Evolutionary conservation across 768 basidiomycete genomes (phyloP).

Genomic region (Amanita rubescens): DNA sequence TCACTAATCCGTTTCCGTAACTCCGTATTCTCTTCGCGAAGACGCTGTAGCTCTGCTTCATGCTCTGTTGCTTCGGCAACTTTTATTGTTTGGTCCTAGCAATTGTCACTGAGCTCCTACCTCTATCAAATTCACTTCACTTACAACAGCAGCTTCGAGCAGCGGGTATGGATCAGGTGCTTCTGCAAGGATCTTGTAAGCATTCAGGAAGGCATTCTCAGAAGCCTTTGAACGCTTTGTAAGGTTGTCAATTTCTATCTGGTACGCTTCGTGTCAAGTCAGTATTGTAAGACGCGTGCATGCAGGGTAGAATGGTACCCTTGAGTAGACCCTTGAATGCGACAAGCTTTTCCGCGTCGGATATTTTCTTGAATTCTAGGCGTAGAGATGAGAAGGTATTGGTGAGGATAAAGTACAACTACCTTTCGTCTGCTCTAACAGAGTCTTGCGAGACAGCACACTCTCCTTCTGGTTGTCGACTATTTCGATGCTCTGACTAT

Average conservation of each 20-base stretch:
- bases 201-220: constrained; percentile 93
- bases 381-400: not conserved
- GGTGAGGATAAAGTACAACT: constrained; percentile 4
- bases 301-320: constrained; percentile 32
- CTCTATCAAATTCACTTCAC: constrained; percentile 1
- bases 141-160: constrained; percentile 87
- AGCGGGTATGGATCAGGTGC: constrained; percentile 97
- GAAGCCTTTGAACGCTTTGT: constrained; percentile 88
- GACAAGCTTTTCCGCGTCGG: constrained; percentile 81
- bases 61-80: constrained; percentile 74
- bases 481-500: constrained; percentile 87
- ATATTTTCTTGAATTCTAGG: constrained; percentile 91
- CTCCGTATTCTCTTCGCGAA: constrained; percentile 79
- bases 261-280: constrained; percentile 58
- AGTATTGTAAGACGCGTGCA: not conserved
- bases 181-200: constrained; percentile 94
- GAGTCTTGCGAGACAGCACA: constrained; percentile 83
- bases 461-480: constrained; percentile 99
- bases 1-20: constrained; percentile 68
- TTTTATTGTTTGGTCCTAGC: constrained; percentile 89
- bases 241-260: constrained; percentile 91
- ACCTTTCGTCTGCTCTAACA: constrained; percentile 97
- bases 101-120: not conserved
- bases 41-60: constrained; percentile 62
- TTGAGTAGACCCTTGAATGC: constrained; percentile 90